phyloP scores from a whole-genome alignment of 2,329 filamentous ascomycete species.

The Fusarium liriodendri region DNA sequence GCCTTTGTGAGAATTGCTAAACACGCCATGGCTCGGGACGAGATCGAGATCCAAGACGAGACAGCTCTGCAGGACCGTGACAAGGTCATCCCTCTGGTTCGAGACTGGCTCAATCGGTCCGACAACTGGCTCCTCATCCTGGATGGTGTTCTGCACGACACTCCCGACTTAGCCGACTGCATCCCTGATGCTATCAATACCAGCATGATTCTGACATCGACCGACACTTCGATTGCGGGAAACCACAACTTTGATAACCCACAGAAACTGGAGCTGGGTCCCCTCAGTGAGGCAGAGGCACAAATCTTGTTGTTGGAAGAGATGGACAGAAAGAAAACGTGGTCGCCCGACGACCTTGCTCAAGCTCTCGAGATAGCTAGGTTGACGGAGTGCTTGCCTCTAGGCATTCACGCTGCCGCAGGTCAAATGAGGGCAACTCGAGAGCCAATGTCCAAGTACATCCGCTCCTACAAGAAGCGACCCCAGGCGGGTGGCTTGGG shows the following conservation, averaged over 20 bases:
- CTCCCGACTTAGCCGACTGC: conserved; percentile 23
- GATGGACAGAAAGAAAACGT: conserved; percentile 39
- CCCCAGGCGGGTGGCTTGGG: conserved; percentile 34
- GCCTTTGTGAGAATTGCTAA: conserved; percentile 40
- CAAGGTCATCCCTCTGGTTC: conserved; percentile 31
- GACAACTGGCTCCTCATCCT: conserved; percentile 42
- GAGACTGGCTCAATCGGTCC: conserved; percentile 35
- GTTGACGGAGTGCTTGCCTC: conserved; percentile 34
- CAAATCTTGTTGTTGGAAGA: conserved; percentile 34
- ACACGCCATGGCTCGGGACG: conserved; percentile 21
- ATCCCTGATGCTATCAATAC: conserved; percentile 39
- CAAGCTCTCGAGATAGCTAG: conserved; percentile 33
- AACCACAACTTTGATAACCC: conserved; percentile 39
- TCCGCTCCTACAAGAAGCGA: conserved; percentile 36
- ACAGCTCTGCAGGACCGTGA: conserved; percentile 23
- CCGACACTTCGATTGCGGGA: conserved; percentile 39
- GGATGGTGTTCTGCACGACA: conserved; percentile 39
- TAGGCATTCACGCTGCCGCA: conserved; percentile 37
- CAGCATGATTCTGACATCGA: conserved; percentile 40
- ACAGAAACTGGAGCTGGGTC: conserved; percentile 37
- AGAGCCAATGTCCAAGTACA: conserved; percentile 40
- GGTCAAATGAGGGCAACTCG: conserved; percentile 35
- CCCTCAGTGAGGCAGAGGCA: conserved; percentile 32
- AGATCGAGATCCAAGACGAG: conserved; percentile 27
- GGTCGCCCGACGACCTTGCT: conserved; percentile 35